Conservation (phyloP, 148 eudicot genomes). For the Chenopodium quinoa region DNA sequence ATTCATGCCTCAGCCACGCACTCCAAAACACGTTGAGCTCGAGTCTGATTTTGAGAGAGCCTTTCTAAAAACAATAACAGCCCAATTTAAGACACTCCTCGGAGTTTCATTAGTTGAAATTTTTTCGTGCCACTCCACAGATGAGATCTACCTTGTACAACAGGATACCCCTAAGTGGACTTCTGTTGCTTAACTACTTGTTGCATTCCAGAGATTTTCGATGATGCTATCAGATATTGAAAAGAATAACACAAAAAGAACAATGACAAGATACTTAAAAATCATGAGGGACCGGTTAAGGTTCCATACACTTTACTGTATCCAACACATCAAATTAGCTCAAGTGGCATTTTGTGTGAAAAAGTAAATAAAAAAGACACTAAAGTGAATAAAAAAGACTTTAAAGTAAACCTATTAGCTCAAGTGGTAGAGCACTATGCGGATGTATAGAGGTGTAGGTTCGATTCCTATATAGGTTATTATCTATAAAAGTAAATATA, state of each 20-base stretch:
- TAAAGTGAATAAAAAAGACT: too few relatives aligned
- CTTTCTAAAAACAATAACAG: constrained; percentile 53
- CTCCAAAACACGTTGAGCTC: constrained; percentile 52
- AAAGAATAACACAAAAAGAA: constrained; percentile 40
- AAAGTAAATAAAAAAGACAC: too few relatives aligned
- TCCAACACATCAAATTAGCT: constrained; percentile 52
- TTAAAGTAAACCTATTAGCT: too few relatives aligned
- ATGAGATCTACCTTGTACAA: constrained; percentile 76
- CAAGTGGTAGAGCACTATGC: too few relatives aligned
- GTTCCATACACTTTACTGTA: constrained; percentile 60
- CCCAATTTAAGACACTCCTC: constrained; percentile 55
- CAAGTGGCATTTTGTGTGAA: too few relatives aligned
- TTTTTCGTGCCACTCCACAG: constrained; percentile 57
- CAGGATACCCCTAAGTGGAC: constrained; percentile 61
- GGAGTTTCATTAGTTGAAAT: constrained; percentile 68
- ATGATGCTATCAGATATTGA: constrained; percentile 37
- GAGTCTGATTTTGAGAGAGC: constrained; percentile 47
- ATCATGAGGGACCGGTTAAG: constrained; percentile 52
- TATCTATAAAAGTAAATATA: too few relatives aligned
- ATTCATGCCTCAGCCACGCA: constrained; percentile 68
- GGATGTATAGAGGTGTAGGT: too few relatives aligned
- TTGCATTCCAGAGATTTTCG: constrained; percentile 50
- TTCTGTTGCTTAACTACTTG: constrained; percentile 35
- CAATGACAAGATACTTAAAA: constrained; percentile 40
- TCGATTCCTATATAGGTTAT: too few relatives aligned